Conservation (phyloP, 2,329 filamentous ascomycete genomes). For the Niveomyces coronatus region DNA sequence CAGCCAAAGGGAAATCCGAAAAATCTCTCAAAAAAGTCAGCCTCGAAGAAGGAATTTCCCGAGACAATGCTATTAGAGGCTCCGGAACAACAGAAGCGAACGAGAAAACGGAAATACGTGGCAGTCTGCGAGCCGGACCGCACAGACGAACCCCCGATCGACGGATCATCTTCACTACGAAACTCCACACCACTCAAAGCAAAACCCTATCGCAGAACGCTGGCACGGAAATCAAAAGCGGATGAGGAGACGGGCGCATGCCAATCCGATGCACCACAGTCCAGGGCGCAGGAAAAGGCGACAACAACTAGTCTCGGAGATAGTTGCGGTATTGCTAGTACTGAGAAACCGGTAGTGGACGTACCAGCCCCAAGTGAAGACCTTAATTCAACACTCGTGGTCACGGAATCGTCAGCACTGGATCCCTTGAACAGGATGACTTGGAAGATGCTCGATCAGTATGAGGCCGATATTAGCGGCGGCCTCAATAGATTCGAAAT, state of each 20-base stretch:
- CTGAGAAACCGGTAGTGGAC: no score
- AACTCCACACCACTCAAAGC: no score
- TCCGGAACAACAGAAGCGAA: background rate
- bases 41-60: background rate
- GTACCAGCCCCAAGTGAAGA: background rate
- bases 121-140: no score
- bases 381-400: constrained; percentile 13
- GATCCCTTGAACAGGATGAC: constrained; percentile 18
- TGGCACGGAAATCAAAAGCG: no score
- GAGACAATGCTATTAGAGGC: background rate
- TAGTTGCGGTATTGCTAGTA: no score
- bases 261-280: no score
- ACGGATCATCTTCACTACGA: no score
- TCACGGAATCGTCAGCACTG: constrained; percentile 17
- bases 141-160: no score
- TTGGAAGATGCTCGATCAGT: constrained; percentile 22
- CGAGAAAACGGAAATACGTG: background rate
- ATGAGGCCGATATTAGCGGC: constrained; percentile 18
- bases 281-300: no score
- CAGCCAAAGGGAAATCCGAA: background rate
- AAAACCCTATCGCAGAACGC: no score
- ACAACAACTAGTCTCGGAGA: no score
- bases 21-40: background rate
- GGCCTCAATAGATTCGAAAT: constrained; percentile 14
- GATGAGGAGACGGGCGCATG: no score